phyloP scores from a whole-genome alignment of 306 rosid species.

The Notholithocarpus densiflorus region DNA sequence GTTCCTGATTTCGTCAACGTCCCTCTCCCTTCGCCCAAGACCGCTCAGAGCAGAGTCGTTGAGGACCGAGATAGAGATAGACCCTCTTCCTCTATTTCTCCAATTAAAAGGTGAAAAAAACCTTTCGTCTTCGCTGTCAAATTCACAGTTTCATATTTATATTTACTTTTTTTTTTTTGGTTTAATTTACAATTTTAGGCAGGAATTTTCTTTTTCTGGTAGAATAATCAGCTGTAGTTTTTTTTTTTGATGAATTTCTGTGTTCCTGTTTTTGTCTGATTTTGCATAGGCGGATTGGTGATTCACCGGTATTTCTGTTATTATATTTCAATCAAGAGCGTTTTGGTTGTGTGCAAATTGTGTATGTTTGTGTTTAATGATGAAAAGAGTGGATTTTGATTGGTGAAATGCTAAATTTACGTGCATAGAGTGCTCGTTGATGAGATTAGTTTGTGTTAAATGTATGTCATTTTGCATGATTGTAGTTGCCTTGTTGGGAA shows the following conservation, averaged over 20 bases:
- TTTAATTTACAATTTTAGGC: neutral
- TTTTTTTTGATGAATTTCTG: neutral
- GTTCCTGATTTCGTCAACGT: constrained; percentile 31
- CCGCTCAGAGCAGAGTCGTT: constrained; percentile 7
- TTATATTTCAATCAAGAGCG: neutral
- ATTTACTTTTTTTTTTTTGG: neutral
- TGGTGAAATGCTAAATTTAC: neutral
- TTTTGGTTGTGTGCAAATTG: neutral
- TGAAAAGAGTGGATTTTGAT: neutral
- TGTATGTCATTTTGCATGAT: neutral
- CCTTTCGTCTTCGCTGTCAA: no score
- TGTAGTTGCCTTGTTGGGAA: neutral
- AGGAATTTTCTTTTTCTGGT: neutral
- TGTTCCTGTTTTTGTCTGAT: neutral
- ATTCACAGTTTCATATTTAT: neutral
- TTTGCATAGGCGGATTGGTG: neutral
- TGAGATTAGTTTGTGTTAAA: neutral
- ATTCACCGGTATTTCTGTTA: neutral
- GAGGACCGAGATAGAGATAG: constrained; percentile 43
- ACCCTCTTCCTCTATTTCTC: constrained; percentile 9
- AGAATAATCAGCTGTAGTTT: neutral
- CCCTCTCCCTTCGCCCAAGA: constrained; percentile 63
- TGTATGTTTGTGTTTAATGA: neutral
- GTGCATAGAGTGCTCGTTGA: neutral
- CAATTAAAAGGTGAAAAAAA: constrained; percentile 45